phyloP scores from a whole-genome alignment of 2,329 filamentous ascomycete species.

The Claviceps sp. region DNA sequence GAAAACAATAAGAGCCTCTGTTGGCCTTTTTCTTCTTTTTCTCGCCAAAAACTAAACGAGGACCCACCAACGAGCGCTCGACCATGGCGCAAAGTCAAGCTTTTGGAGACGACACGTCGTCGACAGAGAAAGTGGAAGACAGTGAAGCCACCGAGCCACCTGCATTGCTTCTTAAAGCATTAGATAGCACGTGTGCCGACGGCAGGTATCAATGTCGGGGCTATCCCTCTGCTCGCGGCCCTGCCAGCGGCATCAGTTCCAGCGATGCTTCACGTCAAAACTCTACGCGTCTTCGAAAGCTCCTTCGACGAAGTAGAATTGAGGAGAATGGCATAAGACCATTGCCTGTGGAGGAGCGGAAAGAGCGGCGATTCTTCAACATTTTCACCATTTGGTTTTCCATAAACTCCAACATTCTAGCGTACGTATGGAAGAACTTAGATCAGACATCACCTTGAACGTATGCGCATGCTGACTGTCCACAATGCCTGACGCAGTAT shows the following conservation, averaged over 20 bases:
- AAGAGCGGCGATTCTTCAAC: slow-evolving; percentile 26
- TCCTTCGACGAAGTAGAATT: slow-evolving; percentile 24
- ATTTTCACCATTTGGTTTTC: slow-evolving; percentile 36
- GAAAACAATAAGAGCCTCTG: too few relatives aligned
- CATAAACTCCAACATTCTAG: slow-evolving; percentile 33
- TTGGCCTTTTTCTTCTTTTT: background rate
- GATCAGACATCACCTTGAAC: background rate
- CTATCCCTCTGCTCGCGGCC: background rate
- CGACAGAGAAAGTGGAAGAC: background rate
- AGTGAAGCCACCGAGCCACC: background rate
- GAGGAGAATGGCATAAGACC: slow-evolving; percentile 32
- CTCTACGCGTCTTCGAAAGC: slow-evolving; percentile 7
- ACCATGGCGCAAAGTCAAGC: background rate
- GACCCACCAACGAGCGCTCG: background rate
- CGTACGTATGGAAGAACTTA: slow-evolving; percentile 16
- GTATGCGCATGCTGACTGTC: background rate
- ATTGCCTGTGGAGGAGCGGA: slow-evolving; percentile 27
- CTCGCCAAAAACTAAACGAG: background rate
- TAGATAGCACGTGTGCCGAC: background rate
- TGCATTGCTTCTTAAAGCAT: background rate
- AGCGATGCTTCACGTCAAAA: background rate
- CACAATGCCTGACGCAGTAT: slow-evolving; percentile 25
- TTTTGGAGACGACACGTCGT: background rate
- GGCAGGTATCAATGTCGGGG: background rate
- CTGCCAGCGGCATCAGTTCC: background rate